These are phyloP conservation scores for Exophiala bonariae DNA, from an alignment of 2,329 filamentous ascomycete genomes.

Conservation along the genomic window DNA sequence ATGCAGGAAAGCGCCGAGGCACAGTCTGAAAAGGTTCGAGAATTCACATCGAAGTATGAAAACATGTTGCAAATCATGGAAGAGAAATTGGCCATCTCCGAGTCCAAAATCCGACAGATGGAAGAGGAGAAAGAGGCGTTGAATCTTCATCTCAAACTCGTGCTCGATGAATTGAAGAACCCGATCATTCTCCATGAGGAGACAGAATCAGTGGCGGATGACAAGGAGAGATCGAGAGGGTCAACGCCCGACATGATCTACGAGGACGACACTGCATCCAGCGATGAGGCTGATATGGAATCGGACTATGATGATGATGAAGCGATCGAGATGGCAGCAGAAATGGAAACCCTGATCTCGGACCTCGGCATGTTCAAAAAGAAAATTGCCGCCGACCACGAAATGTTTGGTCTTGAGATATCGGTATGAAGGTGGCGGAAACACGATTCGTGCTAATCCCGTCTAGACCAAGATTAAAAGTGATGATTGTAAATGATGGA, in stretches of 20 bases:
- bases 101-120: constrained; percentile 89
- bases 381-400: constrained; percentile 77
- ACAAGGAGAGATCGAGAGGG: constrained; percentile 18
- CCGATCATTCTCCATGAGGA: constrained; percentile 66
- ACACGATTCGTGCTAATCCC: background rate
- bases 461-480: too few species aligned
- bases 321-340: constrained; percentile 70
- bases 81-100: constrained; percentile 83
- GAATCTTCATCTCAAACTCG: constrained; percentile 82
- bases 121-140: constrained; percentile 89
- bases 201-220: constrained; percentile 7
- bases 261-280: constrained; percentile 41
- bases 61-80: constrained; percentile 96
- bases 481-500: too few species aligned
- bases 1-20: constrained; percentile 75
- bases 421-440: constrained; percentile 8
- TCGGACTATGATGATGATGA: constrained; percentile 60
- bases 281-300: constrained; percentile 40
- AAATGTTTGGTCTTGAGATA: constrained; percentile 24
- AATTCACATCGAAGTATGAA: constrained; percentile 88
- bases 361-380: constrained; percentile 78
- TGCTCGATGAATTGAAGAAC: constrained; percentile 82
- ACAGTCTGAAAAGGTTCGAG: constrained; percentile 82
- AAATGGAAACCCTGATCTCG: constrained; percentile 79
- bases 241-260: constrained; percentile 24